A percentile compares a stretch with the other conserved stretches of the same genome.
These are phyloP conservation scores for Stereocaulon alpinum DNA, from an alignment of 495 filamentous ascomycete species.

Conservation along the genomic window DNA sequence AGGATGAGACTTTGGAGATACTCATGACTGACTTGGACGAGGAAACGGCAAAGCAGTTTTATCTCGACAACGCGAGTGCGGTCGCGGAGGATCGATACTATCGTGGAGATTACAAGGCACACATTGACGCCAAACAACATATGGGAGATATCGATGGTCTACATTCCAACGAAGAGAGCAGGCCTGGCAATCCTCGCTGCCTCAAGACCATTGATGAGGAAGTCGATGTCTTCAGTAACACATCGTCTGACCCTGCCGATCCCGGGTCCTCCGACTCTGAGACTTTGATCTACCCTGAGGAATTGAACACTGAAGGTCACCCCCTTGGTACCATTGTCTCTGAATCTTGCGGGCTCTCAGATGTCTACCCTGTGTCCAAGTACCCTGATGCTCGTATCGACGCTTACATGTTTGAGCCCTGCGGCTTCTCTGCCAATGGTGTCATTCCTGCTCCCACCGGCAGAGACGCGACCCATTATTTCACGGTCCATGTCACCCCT, in stretches of 20 bases:
- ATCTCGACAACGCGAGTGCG: slow-evolving; percentile 82
- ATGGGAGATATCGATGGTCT: slow-evolving; percentile 40
- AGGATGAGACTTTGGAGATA: slow-evolving; percentile 92
- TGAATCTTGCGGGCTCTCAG: slow-evolving; percentile 77
- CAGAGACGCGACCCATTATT: slow-evolving; percentile 70
- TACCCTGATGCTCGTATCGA: slow-evolving; percentile 94
- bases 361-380: slow-evolving; percentile 73
- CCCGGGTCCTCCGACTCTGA: slow-evolving; percentile 42
- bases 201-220: slow-evolving; percentile 43
- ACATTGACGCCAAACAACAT: slow-evolving; percentile 40
- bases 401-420: slow-evolving; percentile 93
- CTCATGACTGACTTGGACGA: slow-evolving; percentile 96
- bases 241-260: slow-evolving; percentile 55
- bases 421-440: slow-evolving; percentile 96
- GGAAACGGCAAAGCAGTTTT: slow-evolving; percentile 91
- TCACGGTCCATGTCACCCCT: slow-evolving; percentile 97
- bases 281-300: slow-evolving; percentile 52
- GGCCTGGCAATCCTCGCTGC: slow-evolving; percentile 15
- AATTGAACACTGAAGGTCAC: slow-evolving; percentile 85
- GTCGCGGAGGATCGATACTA: slow-evolving; percentile 72
- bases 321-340: slow-evolving; percentile 88
- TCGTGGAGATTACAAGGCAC: slow-evolving; percentile 48
- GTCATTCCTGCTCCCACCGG: slow-evolving; percentile 74
- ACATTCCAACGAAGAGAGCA: slow-evolving; percentile 6
- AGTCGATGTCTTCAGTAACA: slow-evolving; percentile 73